Evolutionary conservation across 1,284 basidiomycete genomes (phyloP), one percentile per base, ranked within the genome.

Genomic region (Pulveroboletus sp.): DNA sequence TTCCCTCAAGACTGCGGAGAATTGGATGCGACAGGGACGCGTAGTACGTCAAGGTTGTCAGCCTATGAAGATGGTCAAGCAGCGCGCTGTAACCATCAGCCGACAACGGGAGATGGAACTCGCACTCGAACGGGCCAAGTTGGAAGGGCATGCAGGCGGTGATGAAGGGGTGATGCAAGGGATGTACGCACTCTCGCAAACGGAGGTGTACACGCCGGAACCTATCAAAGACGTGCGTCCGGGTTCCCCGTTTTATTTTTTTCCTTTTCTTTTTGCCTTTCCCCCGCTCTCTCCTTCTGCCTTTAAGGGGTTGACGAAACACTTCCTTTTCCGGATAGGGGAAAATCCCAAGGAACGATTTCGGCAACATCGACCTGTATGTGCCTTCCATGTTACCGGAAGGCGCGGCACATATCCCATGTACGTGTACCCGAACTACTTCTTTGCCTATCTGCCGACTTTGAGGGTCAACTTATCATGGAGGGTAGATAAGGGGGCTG

Each of bases 311-410:
- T 65, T 61, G 40, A 61, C 29, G 39, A 43, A 56, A 55, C 52
- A 17, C 35, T 47, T 48, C 22, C 54, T 51, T 55, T 62, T 51
- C 54, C 35, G 49, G 53, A 22, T 65, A 98, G 91, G 96, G 97
- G 22, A 86, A 85, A 69, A 85, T 99, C 38, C 95, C 95, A 6
- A 96, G 91, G 74, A 99, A 99, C 66, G 85, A 89, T 59, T 99
- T 97, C 71, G 97, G 97, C 22, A 98, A 98, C 71, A 92, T 99
- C 61, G 96, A 99, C 75, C 76, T 99, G 28, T 99, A 97, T 72
- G 92, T 92, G 7, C 91, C 94, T 25, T 89, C 91, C 2, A 99
- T 99, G 96, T 81, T 99, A 25, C 97, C 97, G 1, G 76, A 75
- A 50, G 96, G 96, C 17, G 94, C 86, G 5, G 88, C 81, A 1